Evolutionary conservation across 106 monocot genomes (phyloP).

Genomic region (Ottelia alismoides): DNA sequence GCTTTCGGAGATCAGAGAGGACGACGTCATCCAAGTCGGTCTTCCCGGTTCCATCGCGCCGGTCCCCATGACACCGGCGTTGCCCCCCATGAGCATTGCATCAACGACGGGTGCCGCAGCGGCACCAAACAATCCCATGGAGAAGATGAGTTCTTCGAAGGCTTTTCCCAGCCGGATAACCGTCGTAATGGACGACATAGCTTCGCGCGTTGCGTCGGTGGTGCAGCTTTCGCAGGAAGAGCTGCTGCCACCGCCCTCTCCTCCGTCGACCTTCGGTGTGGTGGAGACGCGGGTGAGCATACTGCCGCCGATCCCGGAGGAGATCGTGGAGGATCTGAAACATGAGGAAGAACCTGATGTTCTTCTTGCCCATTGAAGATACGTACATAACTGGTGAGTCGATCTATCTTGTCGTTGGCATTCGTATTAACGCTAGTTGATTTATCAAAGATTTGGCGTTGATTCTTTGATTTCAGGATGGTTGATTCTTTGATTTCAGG

Average conservation of each 20-base stretch:
- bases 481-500: no score
- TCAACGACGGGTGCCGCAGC: no score
- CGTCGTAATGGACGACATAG: background rate
- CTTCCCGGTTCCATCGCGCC: background rate
- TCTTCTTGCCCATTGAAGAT: no score
- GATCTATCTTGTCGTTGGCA: no score
- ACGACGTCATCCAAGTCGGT: slow-evolving; percentile 19
- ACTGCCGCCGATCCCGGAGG: slow-evolving; percentile 38
- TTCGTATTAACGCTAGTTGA: no score
- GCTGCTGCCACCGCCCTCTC: slow-evolving; percentile 1
- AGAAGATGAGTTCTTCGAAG: background rate
- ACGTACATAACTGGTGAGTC: no score
- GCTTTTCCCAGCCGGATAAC: background rate
- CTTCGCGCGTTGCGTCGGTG: background rate
- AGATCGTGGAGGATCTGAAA: slow-evolving; percentile 22
- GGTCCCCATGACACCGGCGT: background rate
- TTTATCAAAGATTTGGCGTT: no score
- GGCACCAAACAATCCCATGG: background rate
- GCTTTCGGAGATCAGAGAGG: slow-evolving; percentile 12
- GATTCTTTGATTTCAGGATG: no score
- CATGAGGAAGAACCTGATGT: slow-evolving; percentile 31
- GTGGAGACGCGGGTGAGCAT: slow-evolving; percentile 18
- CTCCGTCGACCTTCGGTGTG: background rate
- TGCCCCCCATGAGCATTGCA: background rate
- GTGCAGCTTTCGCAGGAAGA: background rate